phyloP scores from a whole-genome alignment of 2,329 filamentous ascomycete species.

The Sarocladiaceae sp. region DNA sequence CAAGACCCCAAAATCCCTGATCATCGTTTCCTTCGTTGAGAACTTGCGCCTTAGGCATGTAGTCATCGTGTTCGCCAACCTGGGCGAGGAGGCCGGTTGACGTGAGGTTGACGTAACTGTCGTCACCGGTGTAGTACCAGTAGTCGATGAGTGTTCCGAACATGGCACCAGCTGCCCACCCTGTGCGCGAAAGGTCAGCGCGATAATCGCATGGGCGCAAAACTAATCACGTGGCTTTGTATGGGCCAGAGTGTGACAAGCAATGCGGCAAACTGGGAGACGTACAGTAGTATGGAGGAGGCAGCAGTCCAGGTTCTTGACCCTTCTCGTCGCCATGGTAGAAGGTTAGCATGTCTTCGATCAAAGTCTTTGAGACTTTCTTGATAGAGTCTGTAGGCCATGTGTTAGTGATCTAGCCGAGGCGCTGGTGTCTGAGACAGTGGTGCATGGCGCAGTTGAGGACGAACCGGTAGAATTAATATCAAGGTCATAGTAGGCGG shows the following conservation, averaged over 20 bases:
- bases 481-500: conserved; percentile 2
- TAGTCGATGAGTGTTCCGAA: conserved; percentile 70
- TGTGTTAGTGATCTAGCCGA: background rate
- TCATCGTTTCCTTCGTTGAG: conserved; percentile 67
- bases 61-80: conserved; percentile 65
- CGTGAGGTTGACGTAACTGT: conserved; percentile 62
- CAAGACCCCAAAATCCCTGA: conserved; percentile 67
- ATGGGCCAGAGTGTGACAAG: too few relatives aligned
- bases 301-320: conserved; percentile 43
- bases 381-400: conserved; percentile 40
- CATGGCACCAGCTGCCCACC: conserved; percentile 72
- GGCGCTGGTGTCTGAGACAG: too few relatives aligned
- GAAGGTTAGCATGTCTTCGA: conserved; percentile 40
- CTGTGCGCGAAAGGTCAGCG: conserved; percentile 29
- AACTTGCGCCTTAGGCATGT: conserved; percentile 70
- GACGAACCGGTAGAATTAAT: conserved; percentile 1
- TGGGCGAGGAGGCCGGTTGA: conserved; percentile 67
- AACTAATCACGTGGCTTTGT: background rate
- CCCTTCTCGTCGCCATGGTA: conserved; percentile 43
- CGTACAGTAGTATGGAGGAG: conserved; percentile 49
- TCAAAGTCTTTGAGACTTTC: conserved; percentile 41
- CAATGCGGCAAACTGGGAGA: too few relatives aligned
- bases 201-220: too few relatives aligned
- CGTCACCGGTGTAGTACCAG: conserved; percentile 75
- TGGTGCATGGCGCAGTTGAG: background rate